These are phyloP conservation scores for Tuber microsphaerosporum DNA, from an alignment of 495 filamentous ascomycete species.

Conservation along the genomic window DNA sequence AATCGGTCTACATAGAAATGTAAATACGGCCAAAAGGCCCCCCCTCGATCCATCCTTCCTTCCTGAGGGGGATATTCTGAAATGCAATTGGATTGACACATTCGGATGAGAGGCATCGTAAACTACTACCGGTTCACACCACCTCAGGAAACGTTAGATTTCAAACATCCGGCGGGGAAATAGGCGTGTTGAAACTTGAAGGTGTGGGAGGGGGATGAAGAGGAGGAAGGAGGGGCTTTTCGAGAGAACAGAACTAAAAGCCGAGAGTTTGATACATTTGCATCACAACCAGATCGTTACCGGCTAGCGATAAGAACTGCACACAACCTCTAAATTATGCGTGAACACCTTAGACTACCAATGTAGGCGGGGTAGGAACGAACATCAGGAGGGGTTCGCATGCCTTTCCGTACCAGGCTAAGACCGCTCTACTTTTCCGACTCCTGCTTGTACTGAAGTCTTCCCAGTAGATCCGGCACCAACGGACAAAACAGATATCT, in stretches of 20 bases:
- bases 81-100: conserved; percentile 5
- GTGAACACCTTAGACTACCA: conserved; percentile 8
- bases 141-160: neutral
- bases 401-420: neutral
- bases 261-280: conserved; percentile 31
- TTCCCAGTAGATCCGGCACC: conserved; percentile 1
- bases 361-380: neutral
- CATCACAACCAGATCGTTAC: conserved; percentile 20
- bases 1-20: conserved; percentile 2
- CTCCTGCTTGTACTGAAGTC: neutral
- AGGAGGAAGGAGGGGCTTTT: neutral
- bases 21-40: neutral
- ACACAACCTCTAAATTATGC: conserved; percentile 37
- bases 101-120: conserved; percentile 4
- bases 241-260: neutral
- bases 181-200: conserved; percentile 2
- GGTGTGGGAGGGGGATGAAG: neutral
- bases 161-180: conserved; percentile 37
- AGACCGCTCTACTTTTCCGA: neutral
- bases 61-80: conserved; percentile 1
- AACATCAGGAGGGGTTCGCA: neutral
- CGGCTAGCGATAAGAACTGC: conserved; percentile 35
- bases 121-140: conserved; percentile 4
- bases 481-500: neutral
- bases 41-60: neutral